Conservation (phyloP, 2,329 filamentous ascomycete species). For the Cercospora sesami region DNA sequence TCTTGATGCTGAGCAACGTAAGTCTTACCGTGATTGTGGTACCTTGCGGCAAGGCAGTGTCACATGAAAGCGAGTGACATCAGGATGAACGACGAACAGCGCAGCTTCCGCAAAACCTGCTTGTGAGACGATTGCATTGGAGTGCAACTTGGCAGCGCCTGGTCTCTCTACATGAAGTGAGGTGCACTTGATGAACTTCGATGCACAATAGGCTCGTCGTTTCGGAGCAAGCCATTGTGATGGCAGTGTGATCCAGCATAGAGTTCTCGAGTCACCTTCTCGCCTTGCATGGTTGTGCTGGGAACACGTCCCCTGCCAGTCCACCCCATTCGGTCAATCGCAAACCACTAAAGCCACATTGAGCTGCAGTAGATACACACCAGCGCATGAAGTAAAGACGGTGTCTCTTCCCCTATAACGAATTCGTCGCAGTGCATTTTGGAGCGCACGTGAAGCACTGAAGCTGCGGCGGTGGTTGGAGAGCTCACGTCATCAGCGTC, state of each 20-base stretch:
- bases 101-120: background rate
- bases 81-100: slow-evolving; percentile 1
- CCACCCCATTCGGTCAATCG: background rate
- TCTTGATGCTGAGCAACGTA: slow-evolving; percentile 2
- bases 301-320: background rate
- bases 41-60: slow-evolving; percentile 1
- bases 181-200: background rate
- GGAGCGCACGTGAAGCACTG: background rate
- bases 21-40: slow-evolving; percentile 2
- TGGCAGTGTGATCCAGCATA: background rate
- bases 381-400: background rate
- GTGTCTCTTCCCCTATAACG: background rate
- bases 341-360: background rate
- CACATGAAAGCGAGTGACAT: slow-evolving; percentile 8
- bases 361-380: background rate
- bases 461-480: background rate
- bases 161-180: background rate
- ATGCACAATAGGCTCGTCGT: background rate
- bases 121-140: background rate
- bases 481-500: background rate
- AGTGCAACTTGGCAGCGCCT: background rate
- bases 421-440: background rate
- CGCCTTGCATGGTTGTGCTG: background rate
- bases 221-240: background rate
- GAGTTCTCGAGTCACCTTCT: background rate